These are phyloP conservation scores for Solanum sitiens DNA, from an alignment of 257 asterid species.

Conservation along the genomic window DNA sequence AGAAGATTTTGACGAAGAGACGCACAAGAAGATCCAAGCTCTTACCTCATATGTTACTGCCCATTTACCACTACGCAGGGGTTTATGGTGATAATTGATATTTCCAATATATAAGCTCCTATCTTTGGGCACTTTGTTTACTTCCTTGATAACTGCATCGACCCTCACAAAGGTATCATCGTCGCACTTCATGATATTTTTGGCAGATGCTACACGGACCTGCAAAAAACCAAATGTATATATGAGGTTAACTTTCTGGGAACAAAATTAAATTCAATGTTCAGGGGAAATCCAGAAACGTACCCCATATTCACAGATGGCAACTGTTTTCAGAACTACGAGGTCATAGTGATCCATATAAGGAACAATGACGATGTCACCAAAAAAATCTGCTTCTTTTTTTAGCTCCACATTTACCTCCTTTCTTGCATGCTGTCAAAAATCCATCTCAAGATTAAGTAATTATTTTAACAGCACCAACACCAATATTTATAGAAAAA, in stretches of 20 bases:
- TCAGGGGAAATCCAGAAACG: slow-evolving; percentile 1
- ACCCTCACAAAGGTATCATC: slow-evolving; percentile 91
- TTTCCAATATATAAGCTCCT: slow-evolving; percentile 77
- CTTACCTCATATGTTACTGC: slow-evolving; percentile 80
- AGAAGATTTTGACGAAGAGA: neutral
- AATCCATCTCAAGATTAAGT: neutral
- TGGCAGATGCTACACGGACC: slow-evolving; percentile 58
- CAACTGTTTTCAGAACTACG: slow-evolving; percentile 86
- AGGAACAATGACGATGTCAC: slow-evolving; percentile 87
- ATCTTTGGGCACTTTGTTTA: slow-evolving; percentile 36
- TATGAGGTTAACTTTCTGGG: neutral
- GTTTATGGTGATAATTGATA: slow-evolving; percentile 77
- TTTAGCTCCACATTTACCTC: slow-evolving; percentile 67
- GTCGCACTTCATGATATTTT: slow-evolving; percentile 84
- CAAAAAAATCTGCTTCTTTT: slow-evolving; percentile 89
- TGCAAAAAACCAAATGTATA: slow-evolving; percentile 7
- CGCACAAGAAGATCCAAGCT: neutral
- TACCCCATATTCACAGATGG: slow-evolving; percentile 94
- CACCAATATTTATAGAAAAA: neutral
- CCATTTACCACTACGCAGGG: slow-evolving; percentile 93
- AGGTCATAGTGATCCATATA: slow-evolving; percentile 93
- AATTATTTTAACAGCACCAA: neutral
- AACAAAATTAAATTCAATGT: neutral
- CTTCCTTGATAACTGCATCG: slow-evolving; percentile 63
- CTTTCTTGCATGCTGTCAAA: slow-evolving; percentile 62